Evolutionary conservation across 2,329 filamentous ascomycete genomes (phyloP), one percentile per base, ranked within the genome.

Genomic region (Diaporthe helianthi): DNA sequence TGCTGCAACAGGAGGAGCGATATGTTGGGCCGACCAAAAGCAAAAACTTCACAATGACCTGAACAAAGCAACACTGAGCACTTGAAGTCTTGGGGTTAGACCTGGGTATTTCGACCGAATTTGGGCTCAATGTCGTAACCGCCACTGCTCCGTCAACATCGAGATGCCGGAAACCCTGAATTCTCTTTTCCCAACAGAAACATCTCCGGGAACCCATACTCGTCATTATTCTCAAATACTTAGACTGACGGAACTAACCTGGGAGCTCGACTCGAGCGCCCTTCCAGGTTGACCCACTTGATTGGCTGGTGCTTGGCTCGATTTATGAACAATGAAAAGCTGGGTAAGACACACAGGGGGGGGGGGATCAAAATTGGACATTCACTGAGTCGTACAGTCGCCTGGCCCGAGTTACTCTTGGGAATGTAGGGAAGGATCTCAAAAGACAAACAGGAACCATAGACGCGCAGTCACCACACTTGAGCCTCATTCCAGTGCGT

Each of bases 401-500:
- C 44, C 29, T 61, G 13, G 58, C 6, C 13, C 29, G 26, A 24
- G 29, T 46, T 10, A 26, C 29, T 41, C 10, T 7, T 33, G 12
- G 58, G 58, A 63, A 63, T 63, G 58, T 13, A 63, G 22, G 4
- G 17, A 24, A 63, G 33, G 26, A 38, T 31, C 24, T 60, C 22
- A 9, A 44, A 60, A 22, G 15, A 38, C 26, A 10, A 19, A 47
- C 58, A 47, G 29, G 33, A 41, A 13, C 19, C 29, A 13, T 19
- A 31, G 19, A 61, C 58, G 38, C 41, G 58, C 38, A 60, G 36
- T 13, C 24, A 26, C 26, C 19, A 31, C 17, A 46, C 51, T 55
- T 66, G 64, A 66, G 64, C 64, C 64, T 54, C 64, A 66, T 66
- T 55, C 64, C 64, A 54, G 38, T 46, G 36, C 51, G 6, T 33